A percentile compares a stretch with the other conserved stretches of the same genome.
Evolutionary conservation across 139 green algal species (phyloP).

Genomic region (Chlorella vulgaris): DNA sequence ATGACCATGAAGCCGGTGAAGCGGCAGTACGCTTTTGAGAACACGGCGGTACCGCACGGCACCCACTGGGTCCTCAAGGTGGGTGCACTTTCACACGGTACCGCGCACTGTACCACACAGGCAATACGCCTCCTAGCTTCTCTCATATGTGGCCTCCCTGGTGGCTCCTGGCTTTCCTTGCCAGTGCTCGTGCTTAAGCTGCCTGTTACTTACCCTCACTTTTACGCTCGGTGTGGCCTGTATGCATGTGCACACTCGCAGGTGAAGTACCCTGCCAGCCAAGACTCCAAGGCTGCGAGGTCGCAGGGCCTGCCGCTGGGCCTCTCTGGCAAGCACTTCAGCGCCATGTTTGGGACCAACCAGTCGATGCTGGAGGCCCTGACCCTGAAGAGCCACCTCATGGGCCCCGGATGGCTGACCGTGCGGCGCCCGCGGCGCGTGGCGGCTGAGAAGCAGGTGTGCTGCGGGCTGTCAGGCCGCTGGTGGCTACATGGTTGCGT

Average conservation of each 20-base stretch:
- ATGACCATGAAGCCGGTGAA: constrained; percentile 88
- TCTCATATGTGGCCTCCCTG: no score
- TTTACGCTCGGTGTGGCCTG: no score
- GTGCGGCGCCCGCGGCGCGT: constrained; percentile 61
- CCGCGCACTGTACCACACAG: no score
- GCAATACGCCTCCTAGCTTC: no score
- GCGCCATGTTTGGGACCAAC: constrained; percentile 73
- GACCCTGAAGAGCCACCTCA: constrained; percentile 91
- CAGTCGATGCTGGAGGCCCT: constrained; percentile 86
- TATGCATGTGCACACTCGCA: constrained; percentile 29
- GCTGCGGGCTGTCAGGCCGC: no score
- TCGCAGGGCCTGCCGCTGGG: constrained; percentile 67
- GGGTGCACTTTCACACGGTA: background rate
- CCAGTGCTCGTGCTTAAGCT: no score
- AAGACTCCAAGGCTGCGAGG: no score
- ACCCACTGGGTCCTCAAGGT: constrained; percentile 95
- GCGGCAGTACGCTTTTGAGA: constrained; percentile 95
- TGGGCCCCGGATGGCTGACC: constrained; percentile 89
- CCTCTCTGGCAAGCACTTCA: constrained; percentile 62
- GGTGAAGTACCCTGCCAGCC: constrained; percentile 72
- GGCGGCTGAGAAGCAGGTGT: constrained; percentile 34
- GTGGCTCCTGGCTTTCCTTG: no score
- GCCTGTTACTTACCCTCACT: no score
- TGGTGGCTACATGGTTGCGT: no score
- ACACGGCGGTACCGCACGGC: constrained; percentile 70